A percentile compares a stretch with the other conserved stretches of the same genome.
These are phyloP conservation scores for Botryobasidium botryosum DNA, from an alignment of 768 basidiomycete species.

Conservation along the genomic window DNA sequence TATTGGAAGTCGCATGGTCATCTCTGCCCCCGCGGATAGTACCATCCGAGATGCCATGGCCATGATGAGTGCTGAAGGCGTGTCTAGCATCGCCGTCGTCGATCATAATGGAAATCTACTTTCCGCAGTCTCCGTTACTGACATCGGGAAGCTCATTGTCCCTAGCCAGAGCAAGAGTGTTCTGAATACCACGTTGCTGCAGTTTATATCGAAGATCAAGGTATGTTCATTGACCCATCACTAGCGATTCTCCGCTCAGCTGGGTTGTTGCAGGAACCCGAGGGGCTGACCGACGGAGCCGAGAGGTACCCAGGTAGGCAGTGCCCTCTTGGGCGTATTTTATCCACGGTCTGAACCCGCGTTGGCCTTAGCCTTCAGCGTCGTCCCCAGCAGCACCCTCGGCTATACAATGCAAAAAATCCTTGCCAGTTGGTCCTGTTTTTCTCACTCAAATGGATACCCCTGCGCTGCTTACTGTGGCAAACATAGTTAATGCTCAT, in stretches of 20 bases:
- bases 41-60: slow-evolving; percentile 68
- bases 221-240: slow-evolving; percentile 19
- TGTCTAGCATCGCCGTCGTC: slow-evolving; percentile 64
- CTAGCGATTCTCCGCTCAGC: background rate
- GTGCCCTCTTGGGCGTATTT: background rate
- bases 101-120: slow-evolving; percentile 44
- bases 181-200: slow-evolving; percentile 44
- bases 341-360: background rate
- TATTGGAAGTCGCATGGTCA: slow-evolving; percentile 26
- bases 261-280: slow-evolving; percentile 30
- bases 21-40: slow-evolving; percentile 42
- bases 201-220: slow-evolving; percentile 60
- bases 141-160: slow-evolving; percentile 64
- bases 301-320: slow-evolving; percentile 58
- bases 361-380: slow-evolving; percentile 45
- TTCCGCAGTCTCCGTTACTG: slow-evolving; percentile 69
- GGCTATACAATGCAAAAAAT: slow-evolving; percentile 64
- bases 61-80: slow-evolving; percentile 71
- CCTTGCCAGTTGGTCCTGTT: slow-evolving; percentile 46
- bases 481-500: slow-evolving; percentile 48
- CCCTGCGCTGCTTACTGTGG: background rate
- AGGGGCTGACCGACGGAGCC: slow-evolving; percentile 62
- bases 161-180: slow-evolving; percentile 70
- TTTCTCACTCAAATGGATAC: background rate
- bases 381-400: slow-evolving; percentile 43